phyloP scores from a whole-genome alignment of 306 rosid species.

The Trifolium repens region DNA sequence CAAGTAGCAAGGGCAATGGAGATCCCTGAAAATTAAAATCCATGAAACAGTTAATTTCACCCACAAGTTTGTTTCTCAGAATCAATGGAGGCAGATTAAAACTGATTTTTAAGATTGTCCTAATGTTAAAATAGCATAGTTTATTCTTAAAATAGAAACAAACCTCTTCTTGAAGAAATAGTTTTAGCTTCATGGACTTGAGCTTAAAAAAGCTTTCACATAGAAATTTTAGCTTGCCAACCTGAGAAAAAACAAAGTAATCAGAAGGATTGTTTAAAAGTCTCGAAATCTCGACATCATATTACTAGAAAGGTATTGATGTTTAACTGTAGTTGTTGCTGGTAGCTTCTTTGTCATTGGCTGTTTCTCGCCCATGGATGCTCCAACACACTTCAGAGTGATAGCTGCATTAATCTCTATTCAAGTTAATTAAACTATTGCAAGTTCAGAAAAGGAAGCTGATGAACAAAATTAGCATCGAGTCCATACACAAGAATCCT shows the following conservation, averaged over 20 bases:
- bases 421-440: conserved; percentile 32
- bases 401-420: conserved; percentile 68
- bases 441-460: conserved; percentile 14
- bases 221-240: conserved; percentile 86
- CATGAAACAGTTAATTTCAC: conserved; percentile 13
- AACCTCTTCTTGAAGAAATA: conserved; percentile 93
- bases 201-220: conserved; percentile 94
- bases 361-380: conserved; percentile 90
- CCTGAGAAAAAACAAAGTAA: conserved; percentile 52
- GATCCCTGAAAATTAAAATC: conserved; percentile 64
- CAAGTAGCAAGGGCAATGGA: conserved; percentile 77
- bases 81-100: conserved; percentile 18
- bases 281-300: conserved; percentile 39
- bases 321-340: conserved; percentile 74
- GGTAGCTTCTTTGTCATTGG: conserved; percentile 83
- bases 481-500: conserved; percentile 76
- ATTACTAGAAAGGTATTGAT: conserved; percentile 1
- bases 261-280: conserved; percentile 23
- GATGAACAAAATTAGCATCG: conserved; percentile 12
- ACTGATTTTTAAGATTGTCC: conserved; percentile 18
- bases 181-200: conserved; percentile 68
- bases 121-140: conserved; percentile 25
- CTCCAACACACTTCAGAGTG: conserved; percentile 86
- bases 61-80: background rate
- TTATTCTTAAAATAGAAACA: conserved; percentile 28